A percentile compares a stretch with the other conserved stretches of the same genome.
Conservation (phyloP, 805 yeast species). For the Metschnikowia gelsemii region DNA sequence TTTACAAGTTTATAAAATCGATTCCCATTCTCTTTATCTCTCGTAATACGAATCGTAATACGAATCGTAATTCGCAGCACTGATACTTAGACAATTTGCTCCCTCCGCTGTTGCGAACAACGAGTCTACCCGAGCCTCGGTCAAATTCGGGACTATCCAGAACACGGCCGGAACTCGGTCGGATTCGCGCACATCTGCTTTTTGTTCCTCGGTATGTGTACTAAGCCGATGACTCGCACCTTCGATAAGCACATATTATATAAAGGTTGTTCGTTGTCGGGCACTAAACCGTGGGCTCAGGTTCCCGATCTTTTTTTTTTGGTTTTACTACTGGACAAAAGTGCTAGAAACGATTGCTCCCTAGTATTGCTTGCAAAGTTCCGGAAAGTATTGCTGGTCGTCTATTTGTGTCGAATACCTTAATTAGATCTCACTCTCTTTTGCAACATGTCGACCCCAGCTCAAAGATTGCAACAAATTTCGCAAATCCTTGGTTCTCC, state of each 20-base stretch:
- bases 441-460: slow-evolving; percentile 14
- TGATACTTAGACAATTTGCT: too few relatives aligned
- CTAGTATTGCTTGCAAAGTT: background rate
- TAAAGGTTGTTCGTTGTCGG: slow-evolving; percentile 1
- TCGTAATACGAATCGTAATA: too few relatives aligned
- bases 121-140: background rate
- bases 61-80: too few relatives aligned
- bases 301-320: background rate
- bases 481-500: slow-evolving; percentile 20
- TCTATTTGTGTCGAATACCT: background rate
- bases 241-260: slow-evolving; percentile 1
- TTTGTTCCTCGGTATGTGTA: background rate
- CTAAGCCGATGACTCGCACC: slow-evolving; percentile 4
- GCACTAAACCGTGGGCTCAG: background rate
- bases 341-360: background rate
- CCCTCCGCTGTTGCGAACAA: too few relatives aligned
- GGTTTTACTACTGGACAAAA: background rate
- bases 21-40: too few relatives aligned
- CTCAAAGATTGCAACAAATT: slow-evolving; percentile 22
- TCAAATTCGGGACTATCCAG: background rate
- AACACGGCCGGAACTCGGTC: background rate
- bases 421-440: background rate
- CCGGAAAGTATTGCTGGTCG: background rate
- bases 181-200: background rate
- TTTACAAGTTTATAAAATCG: too few relatives aligned